These are phyloP conservation scores for Beauveria sp. DNA, from an alignment of 2,329 filamentous ascomycete genomes.

Conservation along the genomic window DNA sequence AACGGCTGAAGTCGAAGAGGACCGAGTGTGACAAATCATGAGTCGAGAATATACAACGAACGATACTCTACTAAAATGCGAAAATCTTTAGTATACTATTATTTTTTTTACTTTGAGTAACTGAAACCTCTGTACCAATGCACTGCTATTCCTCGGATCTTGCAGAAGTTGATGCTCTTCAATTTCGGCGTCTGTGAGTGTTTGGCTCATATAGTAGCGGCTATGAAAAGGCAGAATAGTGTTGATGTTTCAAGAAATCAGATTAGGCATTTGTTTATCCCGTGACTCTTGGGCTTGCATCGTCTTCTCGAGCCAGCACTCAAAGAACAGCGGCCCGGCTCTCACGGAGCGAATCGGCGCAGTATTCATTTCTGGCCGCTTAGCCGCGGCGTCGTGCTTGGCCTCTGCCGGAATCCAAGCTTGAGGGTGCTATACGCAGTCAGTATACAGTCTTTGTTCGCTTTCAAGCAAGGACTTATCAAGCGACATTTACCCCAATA, in stretches of 20 bases:
- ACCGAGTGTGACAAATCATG: no score
- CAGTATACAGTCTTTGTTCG: background rate
- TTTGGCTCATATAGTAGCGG: background rate
- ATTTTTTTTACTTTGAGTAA: no score
- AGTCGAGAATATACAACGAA: no score
- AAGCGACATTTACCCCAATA: constrained; percentile 41
- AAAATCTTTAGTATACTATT: no score
- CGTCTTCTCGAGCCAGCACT: constrained; percentile 56
- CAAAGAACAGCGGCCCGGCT: constrained; percentile 54
- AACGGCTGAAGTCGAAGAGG: no score
- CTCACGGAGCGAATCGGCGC: constrained; percentile 46
- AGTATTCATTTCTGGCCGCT: constrained; percentile 1
- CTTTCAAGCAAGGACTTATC: background rate
- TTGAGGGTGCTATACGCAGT: constrained; percentile 42
- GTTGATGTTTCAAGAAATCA: background rate
- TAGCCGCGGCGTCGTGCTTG: constrained; percentile 14
- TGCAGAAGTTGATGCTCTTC: no score
- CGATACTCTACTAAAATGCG: no score
- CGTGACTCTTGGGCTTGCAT: background rate
- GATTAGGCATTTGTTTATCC: background rate
- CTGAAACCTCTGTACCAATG: no score
- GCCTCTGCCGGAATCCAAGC: constrained; percentile 52
- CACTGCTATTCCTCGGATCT: no score
- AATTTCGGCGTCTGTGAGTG: no score
- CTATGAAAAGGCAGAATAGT: background rate